phyloP scores from a whole-genome alignment of 352 stramenopile genomes.

The Pythium volutum region DNA sequence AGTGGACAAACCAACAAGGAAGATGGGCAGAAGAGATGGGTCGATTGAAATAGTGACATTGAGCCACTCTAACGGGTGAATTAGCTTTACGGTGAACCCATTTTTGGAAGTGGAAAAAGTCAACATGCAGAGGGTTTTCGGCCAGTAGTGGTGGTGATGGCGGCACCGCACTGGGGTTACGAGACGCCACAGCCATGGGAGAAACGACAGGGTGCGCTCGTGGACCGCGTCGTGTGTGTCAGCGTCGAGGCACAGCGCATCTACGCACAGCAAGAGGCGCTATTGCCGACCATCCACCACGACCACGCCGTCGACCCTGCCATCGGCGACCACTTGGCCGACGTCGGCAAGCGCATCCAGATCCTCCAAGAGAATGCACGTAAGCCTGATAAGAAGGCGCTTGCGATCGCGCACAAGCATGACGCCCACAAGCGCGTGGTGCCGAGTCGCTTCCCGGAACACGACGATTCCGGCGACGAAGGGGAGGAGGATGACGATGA shows the following conservation, averaged over 20 bases:
- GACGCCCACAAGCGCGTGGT: slow-evolving; percentile 45
- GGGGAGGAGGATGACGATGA: slow-evolving; percentile 24
- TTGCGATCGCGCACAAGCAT: slow-evolving; percentile 23
- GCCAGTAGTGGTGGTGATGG: slow-evolving; percentile 7
- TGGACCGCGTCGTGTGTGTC: slow-evolving; percentile 52
- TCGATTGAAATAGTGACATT: not conserved
- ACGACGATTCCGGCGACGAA: slow-evolving; percentile 20
- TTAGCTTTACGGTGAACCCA: slow-evolving; percentile 15
- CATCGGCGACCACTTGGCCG: slow-evolving; percentile 44
- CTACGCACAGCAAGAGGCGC: slow-evolving; percentile 48
- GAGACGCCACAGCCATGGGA: slow-evolving; percentile 57
- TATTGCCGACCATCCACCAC: slow-evolving; percentile 53
- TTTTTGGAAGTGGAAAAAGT: slow-evolving; percentile 7
- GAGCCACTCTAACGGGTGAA: slow-evolving; percentile 10
- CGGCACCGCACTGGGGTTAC: slow-evolving; percentile 29
- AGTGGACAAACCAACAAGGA: no score
- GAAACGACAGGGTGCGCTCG: slow-evolving; percentile 35
- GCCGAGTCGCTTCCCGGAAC: slow-evolving; percentile 47
- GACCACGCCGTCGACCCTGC: slow-evolving; percentile 39
- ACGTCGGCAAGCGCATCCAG: slow-evolving; percentile 54
- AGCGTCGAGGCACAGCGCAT: slow-evolving; percentile 52
- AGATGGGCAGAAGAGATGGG: not conserved
- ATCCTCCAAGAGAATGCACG: slow-evolving; percentile 51
- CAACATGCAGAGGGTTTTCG: not conserved
- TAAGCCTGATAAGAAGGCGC: slow-evolving; percentile 29